Evolutionary conservation across 1,139 yeast species (phyloP).

Genomic region (Blastobotrys illinoisensis): DNA sequence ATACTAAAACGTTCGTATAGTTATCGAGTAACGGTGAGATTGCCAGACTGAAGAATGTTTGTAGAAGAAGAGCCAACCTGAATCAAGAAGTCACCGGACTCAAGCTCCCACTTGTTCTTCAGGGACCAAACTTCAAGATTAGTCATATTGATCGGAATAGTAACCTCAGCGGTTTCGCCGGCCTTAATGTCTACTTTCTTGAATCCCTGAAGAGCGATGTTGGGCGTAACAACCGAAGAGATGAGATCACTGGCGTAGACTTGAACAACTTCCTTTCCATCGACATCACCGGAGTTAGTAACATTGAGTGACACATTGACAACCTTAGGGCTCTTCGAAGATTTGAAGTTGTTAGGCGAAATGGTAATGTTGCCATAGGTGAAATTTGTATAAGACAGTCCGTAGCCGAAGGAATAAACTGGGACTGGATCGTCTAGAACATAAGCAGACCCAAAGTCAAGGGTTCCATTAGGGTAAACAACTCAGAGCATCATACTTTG

Average conservation of each 20-base stretch:
- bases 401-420: slow-evolving; percentile 53
- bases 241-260: slow-evolving; percentile 30
- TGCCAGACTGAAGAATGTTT: background rate
- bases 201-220: background rate
- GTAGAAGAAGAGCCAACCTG: background rate
- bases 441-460: background rate
- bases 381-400: slow-evolving; percentile 50
- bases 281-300: slow-evolving; percentile 38
- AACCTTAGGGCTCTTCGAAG: background rate
- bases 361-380: slow-evolving; percentile 13
- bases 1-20: too few species aligned
- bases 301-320: slow-evolving; percentile 32
- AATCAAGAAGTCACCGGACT: background rate
- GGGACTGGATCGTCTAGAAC: slow-evolving; percentile 27
- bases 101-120: background rate
- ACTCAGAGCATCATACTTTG: too few species aligned
- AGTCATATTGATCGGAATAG: background rate
- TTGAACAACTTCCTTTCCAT: slow-evolving; percentile 44
- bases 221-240: background rate
- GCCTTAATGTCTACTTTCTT: background rate
- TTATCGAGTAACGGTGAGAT: background rate
- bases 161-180: background rate
- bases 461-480: slow-evolving; percentile 21
- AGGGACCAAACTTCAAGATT: background rate
- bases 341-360: background rate